Conservation (phyloP, 331 rosid genomes). For the Ulmus americana region DNA sequence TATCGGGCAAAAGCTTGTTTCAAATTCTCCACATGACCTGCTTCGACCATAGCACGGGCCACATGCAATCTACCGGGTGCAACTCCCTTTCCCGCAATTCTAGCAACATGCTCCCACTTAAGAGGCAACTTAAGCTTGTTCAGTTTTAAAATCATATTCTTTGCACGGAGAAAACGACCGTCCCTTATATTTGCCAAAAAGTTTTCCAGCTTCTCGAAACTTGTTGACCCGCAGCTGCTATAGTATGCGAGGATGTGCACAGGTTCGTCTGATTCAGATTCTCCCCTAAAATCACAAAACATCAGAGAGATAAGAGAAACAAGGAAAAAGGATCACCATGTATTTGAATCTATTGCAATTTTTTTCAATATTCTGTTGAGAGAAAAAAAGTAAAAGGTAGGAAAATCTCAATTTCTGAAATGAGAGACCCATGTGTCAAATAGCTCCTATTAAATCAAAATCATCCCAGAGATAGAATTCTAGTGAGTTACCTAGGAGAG, state of each 20-base stretch:
- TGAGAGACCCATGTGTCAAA: too few relatives aligned
- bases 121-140: conserved; percentile 82
- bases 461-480: background rate
- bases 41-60: conserved; percentile 91
- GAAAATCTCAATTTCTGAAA: too few relatives aligned
- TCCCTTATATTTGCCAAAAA: conserved; percentile 73
- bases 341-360: too few relatives aligned
- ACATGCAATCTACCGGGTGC: conserved; percentile 97
- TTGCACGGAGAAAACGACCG: conserved; percentile 82
- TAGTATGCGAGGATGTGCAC: conserved; percentile 93
- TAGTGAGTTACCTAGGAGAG: conserved; percentile 51
- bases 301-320: conserved; percentile 11
- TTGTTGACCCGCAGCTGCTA: conserved; percentile 82
- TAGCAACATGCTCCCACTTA: conserved; percentile 90
- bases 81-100: conserved; percentile 85
- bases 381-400: too few relatives aligned
- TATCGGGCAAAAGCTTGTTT: conserved; percentile 83
- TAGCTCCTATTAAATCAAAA: too few relatives aligned
- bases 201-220: conserved; percentile 59
- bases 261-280: conserved; percentile 72
- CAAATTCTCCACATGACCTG: conserved; percentile 82
- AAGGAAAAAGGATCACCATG: background rate
- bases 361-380: too few relatives aligned
- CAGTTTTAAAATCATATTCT: conserved; percentile 72
- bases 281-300: conserved; percentile 46